Conservation (phyloP, 805 yeast species). For the Kluyveromyces aestuarii region DNA sequence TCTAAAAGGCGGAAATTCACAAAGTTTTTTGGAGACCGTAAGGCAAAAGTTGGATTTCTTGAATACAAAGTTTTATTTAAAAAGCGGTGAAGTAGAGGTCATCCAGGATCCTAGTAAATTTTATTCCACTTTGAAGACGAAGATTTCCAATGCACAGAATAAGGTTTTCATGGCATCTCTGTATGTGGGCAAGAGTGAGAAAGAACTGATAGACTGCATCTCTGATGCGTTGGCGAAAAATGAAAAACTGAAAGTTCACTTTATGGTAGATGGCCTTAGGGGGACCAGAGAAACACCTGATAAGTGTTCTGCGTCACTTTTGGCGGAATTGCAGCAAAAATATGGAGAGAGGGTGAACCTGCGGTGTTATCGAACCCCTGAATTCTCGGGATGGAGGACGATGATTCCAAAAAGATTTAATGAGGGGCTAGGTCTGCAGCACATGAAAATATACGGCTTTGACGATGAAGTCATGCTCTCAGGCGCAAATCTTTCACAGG, state of each 20-base stretch:
- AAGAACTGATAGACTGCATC: conserved; percentile 60
- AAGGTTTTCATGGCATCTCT: conserved; percentile 77
- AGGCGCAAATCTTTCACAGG: conserved; percentile 88
- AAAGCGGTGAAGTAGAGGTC: conserved; percentile 48
- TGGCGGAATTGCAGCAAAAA: conserved; percentile 55
- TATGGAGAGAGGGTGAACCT: conserved; percentile 67
- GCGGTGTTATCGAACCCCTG: conserved; percentile 86
- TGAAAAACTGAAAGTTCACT: conserved; percentile 54
- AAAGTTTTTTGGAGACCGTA: conserved; percentile 8
- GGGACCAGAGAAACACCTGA: conserved; percentile 91
- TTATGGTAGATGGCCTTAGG: conserved; percentile 78
- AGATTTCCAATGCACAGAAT: conserved; percentile 51
- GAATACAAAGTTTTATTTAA: conserved; percentile 44
- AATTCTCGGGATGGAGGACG: conserved; percentile 52
- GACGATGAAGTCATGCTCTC: conserved; percentile 81
- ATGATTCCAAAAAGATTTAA: conserved; percentile 76
- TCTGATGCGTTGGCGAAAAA: conserved; percentile 50
- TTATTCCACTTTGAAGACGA: conserved; percentile 51
- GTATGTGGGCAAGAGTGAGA: conserved; percentile 76
- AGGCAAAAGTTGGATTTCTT: conserved; percentile 9
- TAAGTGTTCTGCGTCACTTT: conserved; percentile 64
- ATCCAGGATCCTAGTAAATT: conserved; percentile 63
- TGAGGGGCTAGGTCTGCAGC: conserved; percentile 90
- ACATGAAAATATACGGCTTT: conserved; percentile 93
- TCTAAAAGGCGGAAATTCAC: not conserved